A percentile compares a stretch with the other conserved stretches of the same genome.
phyloP scores from a whole-genome alignment of 225 moss, liverwort and hornwort species.

The Neckera pumila region DNA sequence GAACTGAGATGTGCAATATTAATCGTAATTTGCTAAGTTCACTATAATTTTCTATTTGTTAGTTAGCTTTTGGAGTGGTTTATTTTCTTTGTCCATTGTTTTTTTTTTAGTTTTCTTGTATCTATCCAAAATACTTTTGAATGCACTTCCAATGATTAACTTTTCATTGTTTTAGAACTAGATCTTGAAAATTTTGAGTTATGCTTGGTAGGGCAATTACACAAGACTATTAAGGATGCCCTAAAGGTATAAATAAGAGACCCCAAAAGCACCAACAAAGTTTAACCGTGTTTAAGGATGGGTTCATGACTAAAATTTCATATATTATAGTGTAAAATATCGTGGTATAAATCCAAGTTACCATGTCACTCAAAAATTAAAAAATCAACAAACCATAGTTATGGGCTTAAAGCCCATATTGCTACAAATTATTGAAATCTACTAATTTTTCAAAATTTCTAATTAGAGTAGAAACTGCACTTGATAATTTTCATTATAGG shows the following conservation, averaged over 20 bases:
- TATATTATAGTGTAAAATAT: too few species aligned
- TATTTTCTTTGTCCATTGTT: not conserved
- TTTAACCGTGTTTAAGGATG: not conserved
- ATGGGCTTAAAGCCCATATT: not conserved
- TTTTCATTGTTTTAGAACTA: not conserved
- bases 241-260: not conserved
- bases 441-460: not conserved
- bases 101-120: not conserved
- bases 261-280: not conserved
- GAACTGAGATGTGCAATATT: not conserved
- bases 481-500: not conserved
- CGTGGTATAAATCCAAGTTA: too few species aligned
- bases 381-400: too few species aligned
- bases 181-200: not conserved
- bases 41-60: not conserved
- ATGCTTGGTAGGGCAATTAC: not conserved
- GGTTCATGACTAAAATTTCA: accelerated
- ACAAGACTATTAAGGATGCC: accelerated
- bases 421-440: not conserved
- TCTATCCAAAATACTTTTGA: not conserved
- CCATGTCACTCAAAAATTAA: too few species aligned
- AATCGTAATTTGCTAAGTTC: accelerated
- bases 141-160: not conserved
- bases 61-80: not conserved
- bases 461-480: accelerated